Base-by-base conservation (phyloP, 345 rosid genomes). In the Gossypium bickii region DNA sequence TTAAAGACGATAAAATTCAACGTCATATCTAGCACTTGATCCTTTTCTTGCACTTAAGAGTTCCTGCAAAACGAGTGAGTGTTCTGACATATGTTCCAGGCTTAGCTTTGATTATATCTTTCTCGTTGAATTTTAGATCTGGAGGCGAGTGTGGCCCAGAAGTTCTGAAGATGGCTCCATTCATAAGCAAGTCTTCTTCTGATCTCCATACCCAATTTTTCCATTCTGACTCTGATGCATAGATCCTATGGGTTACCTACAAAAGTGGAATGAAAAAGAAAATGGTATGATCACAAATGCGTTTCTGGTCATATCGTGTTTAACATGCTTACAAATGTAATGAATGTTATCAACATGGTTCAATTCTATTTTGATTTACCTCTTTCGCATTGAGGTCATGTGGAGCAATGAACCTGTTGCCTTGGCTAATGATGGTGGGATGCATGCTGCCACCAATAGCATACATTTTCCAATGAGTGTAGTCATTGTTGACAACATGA, bases 141-240 rank as follows among this genome's bases (percentile, higher is more conserved):
- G 47, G 55, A 11, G 12, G 5, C 1, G 3, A 22, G 49, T 67
- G 70, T 3, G 72, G 15, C 67, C 64, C 61, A 75, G 88, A 25
- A 76, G 74, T 2, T 90, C 92, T 2, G 89, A 88, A 89, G 69
- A 61, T 78, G 1, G 94, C 94, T 64, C 91, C 94, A 18, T 92
- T 89, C 78, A 87, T 82, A 71, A 92, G 70, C 11, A 85, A 12
- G 73, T 92, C 97, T 59, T 86, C 85, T 41, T 88, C 88, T 27
- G 94, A 89, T 80, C 81, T 83, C 93, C 97, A 92, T 49, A 55
- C 76, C 97, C 97, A 89, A 0, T 84, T 75, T 59, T 73, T 86
- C 94, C 94, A 92, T 48, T 86, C 86, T 0, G 78, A 81, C 12
- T 80, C 85, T 0, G 78, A 0, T 0, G 90, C 85, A 52, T 85